Evolutionary conservation across 306 rosid genomes (phyloP).

Genomic region (Parietaria judaica): DNA sequence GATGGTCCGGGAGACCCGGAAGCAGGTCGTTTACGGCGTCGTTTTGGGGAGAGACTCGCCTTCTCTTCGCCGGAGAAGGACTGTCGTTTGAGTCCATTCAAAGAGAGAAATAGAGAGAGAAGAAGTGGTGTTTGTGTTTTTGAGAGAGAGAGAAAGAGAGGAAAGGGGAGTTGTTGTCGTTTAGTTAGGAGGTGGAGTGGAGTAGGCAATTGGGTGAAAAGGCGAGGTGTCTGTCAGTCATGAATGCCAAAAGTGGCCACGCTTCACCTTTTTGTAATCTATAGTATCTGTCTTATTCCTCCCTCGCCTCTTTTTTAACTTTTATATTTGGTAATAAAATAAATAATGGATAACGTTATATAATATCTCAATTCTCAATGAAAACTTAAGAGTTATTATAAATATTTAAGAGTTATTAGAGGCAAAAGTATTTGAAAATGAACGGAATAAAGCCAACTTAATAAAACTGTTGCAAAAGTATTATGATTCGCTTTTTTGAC

Average conservation of each 20-base stretch:
- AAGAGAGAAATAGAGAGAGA: neutral
- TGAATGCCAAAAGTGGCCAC: constrained; percentile 7
- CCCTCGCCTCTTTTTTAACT: neutral
- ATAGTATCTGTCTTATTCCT: neutral
- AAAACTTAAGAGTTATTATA: too few relatives aligned
- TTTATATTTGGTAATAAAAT: neutral
- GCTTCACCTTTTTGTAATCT: neutral
- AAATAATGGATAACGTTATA: too few relatives aligned
- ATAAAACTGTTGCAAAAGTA: too few relatives aligned
- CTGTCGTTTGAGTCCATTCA: constrained; percentile 19
- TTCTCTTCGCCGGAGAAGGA: constrained; percentile 24
- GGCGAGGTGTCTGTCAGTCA: neutral
- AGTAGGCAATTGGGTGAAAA: neutral
- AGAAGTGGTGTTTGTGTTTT: neutral
- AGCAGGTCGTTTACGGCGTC: constrained; percentile 17
- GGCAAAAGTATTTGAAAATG: too few relatives aligned
- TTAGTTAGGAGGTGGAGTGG: neutral
- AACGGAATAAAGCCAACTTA: too few relatives aligned
- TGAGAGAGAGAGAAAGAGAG: neutral
- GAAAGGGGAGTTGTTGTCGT: neutral
- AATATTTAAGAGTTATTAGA: too few relatives aligned
- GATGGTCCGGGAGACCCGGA: constrained; percentile 70
- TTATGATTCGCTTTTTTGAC: too few relatives aligned
- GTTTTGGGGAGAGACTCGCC: neutral
- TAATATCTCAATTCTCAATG: neutral